Percentiles rank a stretch among this genome's conserved stretches.
Conservation (phyloP, 306 rosid genomes). For the Abrus pulchellus region DNA sequence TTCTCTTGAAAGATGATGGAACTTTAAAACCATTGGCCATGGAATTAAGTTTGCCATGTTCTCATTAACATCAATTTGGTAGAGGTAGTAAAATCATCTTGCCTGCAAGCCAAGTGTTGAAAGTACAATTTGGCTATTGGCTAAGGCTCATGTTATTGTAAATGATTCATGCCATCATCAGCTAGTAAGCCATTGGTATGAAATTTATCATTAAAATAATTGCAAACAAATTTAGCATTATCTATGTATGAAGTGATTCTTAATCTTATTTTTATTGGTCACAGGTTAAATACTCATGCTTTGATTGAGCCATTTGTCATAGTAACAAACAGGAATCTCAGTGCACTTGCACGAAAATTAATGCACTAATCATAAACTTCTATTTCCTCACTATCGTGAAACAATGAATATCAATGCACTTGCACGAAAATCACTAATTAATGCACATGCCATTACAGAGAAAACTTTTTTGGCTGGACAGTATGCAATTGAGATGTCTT, state of each 20-base stretch:
- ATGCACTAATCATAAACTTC: slow-evolving; percentile 38
- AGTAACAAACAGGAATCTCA: slow-evolving; percentile 49
- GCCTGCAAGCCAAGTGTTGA: slow-evolving; percentile 59
- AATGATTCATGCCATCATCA: slow-evolving; percentile 79
- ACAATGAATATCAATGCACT: slow-evolving; percentile 49
- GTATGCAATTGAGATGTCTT: slow-evolving; percentile 48
- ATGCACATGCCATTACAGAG: slow-evolving; percentile 47
- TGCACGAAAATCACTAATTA: slow-evolving; percentile 44
- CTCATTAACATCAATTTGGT: slow-evolving; percentile 61
- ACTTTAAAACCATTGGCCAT: slow-evolving; percentile 78
- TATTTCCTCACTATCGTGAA: slow-evolving; percentile 52
- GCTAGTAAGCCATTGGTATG: slow-evolving; percentile 78
- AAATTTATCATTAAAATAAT: background rate
- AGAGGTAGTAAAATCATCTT: slow-evolving; percentile 55
- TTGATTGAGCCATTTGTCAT: slow-evolving; percentile 69
- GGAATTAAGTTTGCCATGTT: slow-evolving; percentile 74
- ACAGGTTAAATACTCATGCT: slow-evolving; percentile 82
- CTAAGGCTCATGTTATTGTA: slow-evolving; percentile 71
- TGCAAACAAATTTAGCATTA: background rate
- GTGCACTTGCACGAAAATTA: too few relatives aligned
- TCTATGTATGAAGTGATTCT: background rate
- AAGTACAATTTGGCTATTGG: slow-evolving; percentile 66
- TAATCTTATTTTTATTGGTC: background rate
- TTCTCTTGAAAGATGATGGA: slow-evolving; percentile 65
- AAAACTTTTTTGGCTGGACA: slow-evolving; percentile 36